Conservation (phyloP, 768 basidiomycete genomes). For the Symmetrospora coprosmae region DNA sequence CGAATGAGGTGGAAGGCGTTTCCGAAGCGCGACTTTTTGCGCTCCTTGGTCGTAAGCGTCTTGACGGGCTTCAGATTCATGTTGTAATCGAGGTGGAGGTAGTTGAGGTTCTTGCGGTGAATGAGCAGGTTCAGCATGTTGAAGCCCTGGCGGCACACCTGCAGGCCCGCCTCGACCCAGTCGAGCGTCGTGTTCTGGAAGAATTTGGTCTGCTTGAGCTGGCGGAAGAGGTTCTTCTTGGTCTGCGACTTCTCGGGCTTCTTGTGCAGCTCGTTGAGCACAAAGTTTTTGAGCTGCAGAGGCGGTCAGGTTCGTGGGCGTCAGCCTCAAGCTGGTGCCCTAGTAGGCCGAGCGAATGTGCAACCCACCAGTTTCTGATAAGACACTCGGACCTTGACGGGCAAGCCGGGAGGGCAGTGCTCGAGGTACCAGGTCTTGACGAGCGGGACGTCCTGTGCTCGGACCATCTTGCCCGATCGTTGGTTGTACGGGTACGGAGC, state of each 20-base stretch:
- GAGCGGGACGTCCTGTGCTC: conserved; percentile 86
- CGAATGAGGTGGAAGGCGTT: conserved; percentile 97
- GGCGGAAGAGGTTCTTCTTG: conserved; percentile 91
- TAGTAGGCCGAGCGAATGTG: not conserved
- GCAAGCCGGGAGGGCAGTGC: conserved; percentile 88
- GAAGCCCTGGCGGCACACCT: conserved; percentile 96
- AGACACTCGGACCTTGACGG: conserved; percentile 95
- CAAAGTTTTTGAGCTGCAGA: conserved; percentile 58
- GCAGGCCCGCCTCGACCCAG: conserved; percentile 97
- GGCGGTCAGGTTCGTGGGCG: not conserved
- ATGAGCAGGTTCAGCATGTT: conserved; percentile 99
- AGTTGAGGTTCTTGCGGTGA: conserved; percentile 71
- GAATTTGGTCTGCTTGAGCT: conserved; percentile 79
- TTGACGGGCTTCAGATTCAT: conserved; percentile 91
- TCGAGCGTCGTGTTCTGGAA: conserved; percentile 96
- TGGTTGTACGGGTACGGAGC: conserved; percentile 90
- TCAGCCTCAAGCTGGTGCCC: too few relatives aligned
- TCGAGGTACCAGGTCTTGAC: conserved; percentile 99
- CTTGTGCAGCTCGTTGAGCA: conserved; percentile 81
- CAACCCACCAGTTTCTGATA: conserved; percentile 76
- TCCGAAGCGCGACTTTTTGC: conserved; percentile 98
- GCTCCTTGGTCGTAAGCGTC: conserved; percentile 96
- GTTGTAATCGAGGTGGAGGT: conserved; percentile 92
- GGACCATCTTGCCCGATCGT: conserved; percentile 76
- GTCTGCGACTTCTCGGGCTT: conserved; percentile 89